phyloP scores from a whole-genome alignment of 345 rosid genomes.

The Gossypium herbaceum region DNA sequence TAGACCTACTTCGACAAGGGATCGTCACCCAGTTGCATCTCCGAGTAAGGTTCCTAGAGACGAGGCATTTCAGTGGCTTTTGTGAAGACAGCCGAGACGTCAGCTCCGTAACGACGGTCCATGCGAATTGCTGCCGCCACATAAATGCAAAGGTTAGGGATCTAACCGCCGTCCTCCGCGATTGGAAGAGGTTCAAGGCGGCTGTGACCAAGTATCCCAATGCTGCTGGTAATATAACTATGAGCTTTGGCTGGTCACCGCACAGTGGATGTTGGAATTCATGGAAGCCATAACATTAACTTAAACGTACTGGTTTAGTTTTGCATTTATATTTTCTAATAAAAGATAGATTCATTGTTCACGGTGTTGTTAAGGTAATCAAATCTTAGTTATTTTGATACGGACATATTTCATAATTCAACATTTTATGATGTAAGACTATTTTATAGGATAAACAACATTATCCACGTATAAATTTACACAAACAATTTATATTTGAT shows the following conservation, averaged over 20 bases:
- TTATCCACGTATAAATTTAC: too few species aligned
- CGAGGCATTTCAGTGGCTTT: slow-evolving; percentile 68
- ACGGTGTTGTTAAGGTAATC: too few species aligned
- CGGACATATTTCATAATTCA: too few species aligned
- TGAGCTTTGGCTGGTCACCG: slow-evolving; percentile 32
- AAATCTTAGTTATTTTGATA: too few species aligned
- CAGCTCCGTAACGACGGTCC: slow-evolving; percentile 52
- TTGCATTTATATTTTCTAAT: not conserved
- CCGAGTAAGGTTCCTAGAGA: slow-evolving; percentile 43
- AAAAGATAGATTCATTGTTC: not conserved
- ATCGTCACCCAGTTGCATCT: slow-evolving; percentile 34
- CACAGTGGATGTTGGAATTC: slow-evolving; percentile 38
- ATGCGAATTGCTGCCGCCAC: slow-evolving; percentile 82
- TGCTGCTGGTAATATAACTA: slow-evolving; percentile 8
- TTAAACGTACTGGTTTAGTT: not conserved
- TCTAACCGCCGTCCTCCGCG: slow-evolving; percentile 43
- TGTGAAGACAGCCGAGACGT: slow-evolving; percentile 59
- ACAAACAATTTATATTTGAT: too few species aligned
- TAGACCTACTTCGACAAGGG: slow-evolving; percentile 37
- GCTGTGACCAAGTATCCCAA: not conserved
- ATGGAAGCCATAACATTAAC: slow-evolving; percentile 24
- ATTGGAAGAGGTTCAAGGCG: slow-evolving; percentile 55
- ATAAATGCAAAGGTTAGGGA: slow-evolving; percentile 63
- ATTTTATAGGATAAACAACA: too few species aligned
- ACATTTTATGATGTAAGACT: too few species aligned